Base-by-base conservation (phyloP, 2,329 filamentous ascomycete species). In the Chaetomiaceae sp. region DNA sequence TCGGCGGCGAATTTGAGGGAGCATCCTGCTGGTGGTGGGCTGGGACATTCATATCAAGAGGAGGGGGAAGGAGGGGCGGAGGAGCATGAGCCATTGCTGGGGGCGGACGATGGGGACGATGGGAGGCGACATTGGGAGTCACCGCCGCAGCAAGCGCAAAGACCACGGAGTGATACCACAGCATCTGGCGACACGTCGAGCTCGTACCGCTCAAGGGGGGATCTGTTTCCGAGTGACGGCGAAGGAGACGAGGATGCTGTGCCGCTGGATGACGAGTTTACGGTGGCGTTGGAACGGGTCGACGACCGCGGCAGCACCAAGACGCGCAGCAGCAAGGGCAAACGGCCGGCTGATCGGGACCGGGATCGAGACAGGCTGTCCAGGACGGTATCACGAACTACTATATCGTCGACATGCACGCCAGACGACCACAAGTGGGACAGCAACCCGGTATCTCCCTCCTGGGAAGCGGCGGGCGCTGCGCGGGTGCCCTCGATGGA, bases 211-310 rank as follows among this genome's bases (percentile, higher is more conserved):
- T 96, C 90, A 10, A 77, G 92, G 41, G 90, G 90, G 2, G 92
- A 97, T 68, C 73, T 97, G 12, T 93, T 96, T 59, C 89, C 89
- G 0, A 96, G 90, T 61, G 90, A 95, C 55, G 81, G 78, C 41
- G 82, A 85, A 62, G 89, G 91, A 47, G 89, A 95, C 56, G 91
- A 95, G 66, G 92, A 97, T 68, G 92, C 92, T 1, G 82, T 96
- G n/a, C 88, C 90, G 12, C 71, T 97, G 16, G 89, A 92, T 61
- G 92, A 96, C 64, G 91, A 96, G 63, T 95, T 97, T 60, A 88
- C 90, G 3, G 84, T 95, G 65, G 82, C 84, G 3, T 75, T 96
- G 55, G 85, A 90, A 54, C 81, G 86, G 46, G 82, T 86, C 58
- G 79, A 77, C n/a, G 89, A 93, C 62, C 78, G 79, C 40, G 85